Percentiles rank a stretch among this genome's conserved stretches.
Evolutionary conservation across 2,329 filamentous ascomycete species (phyloP).

Genomic region (Alternaria viburni): DNA sequence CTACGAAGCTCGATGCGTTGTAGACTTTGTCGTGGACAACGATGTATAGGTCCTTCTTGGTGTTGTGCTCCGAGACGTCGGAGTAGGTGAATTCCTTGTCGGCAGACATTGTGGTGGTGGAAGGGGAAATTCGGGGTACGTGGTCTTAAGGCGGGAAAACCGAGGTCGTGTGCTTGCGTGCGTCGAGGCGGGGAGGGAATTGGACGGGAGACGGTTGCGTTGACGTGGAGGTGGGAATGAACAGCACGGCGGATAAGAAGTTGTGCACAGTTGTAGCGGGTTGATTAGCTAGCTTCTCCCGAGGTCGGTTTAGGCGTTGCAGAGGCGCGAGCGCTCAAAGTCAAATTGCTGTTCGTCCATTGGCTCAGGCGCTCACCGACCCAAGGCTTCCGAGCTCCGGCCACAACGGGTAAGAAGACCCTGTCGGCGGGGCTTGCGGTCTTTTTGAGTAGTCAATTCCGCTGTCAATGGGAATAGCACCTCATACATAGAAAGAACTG

Average conservation of each 20-base stretch:
- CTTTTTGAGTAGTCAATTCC: background rate
- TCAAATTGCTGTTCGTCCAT: constrained; percentile 23
- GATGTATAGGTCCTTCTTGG: constrained; percentile 90
- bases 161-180: constrained; percentile 2
- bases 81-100: constrained; percentile 51
- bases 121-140: background rate
- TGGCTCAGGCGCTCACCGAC: constrained; percentile 19
- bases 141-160: background rate
- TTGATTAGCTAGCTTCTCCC: constrained; percentile 6
- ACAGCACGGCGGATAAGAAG: constrained; percentile 16
- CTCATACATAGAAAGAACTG: background rate
- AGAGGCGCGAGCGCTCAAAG: constrained; percentile 5
- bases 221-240: constrained; percentile 6
- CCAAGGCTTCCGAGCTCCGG: constrained; percentile 1
- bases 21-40: constrained; percentile 98
- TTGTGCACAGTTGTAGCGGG: constrained; percentile 18
- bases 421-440: background rate
- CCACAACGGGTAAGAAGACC: constrained; percentile 24
- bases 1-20: constrained; percentile 84
- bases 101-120: constrained; percentile 37
- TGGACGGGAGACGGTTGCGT: background rate
- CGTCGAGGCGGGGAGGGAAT: background rate
- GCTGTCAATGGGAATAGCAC: background rate
- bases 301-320: constrained; percentile 5
- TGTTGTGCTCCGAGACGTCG: constrained; percentile 49